These are phyloP conservation scores for Sugiyamaella neomexicana DNA, from an alignment of 1,139 yeast genomes.

Conservation along the genomic window DNA sequence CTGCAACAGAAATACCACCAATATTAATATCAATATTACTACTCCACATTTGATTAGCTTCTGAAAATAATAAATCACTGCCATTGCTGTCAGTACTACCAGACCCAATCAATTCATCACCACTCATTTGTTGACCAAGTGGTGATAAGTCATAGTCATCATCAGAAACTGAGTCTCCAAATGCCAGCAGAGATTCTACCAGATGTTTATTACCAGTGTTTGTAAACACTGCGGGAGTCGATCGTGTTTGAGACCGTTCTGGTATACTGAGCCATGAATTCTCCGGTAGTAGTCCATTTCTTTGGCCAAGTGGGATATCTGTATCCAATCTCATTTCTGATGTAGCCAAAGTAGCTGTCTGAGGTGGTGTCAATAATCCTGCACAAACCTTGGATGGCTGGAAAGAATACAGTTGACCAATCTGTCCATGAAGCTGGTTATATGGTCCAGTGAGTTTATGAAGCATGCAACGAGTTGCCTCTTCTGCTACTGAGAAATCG, in stretches of 20 bases:
- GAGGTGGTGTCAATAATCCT: slow-evolving; percentile 23
- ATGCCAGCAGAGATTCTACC: not conserved
- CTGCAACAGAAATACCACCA: not conserved
- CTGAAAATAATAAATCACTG: slow-evolving; percentile 2
- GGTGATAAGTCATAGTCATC: slow-evolving; percentile 7
- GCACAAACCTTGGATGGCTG: slow-evolving; percentile 29
- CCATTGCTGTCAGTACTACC: not conserved
- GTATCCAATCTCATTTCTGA: not conserved
- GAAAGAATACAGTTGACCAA: slow-evolving; percentile 28
- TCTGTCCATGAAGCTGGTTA: slow-evolving; percentile 25
- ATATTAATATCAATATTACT: slow-evolving; percentile 1
- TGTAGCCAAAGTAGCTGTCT: slow-evolving; percentile 14
- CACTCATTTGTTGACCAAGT: not conserved
- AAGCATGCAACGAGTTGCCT: slow-evolving; percentile 31
- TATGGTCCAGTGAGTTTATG: slow-evolving; percentile 35
- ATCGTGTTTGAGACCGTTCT: slow-evolving; percentile 21
- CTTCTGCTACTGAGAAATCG: slow-evolving; percentile 37
- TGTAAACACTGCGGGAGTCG: slow-evolving; percentile 22
- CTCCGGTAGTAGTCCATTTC: not conserved
- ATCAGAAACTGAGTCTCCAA: slow-evolving; percentile 13
- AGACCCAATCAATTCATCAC: not conserved
- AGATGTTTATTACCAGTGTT: not conserved
- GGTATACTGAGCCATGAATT: slow-evolving; percentile 13
- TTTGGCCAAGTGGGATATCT: not conserved
- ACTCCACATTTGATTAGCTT: slow-evolving; percentile 4